Evolutionary conservation across 2,329 filamentous ascomycete genomes (phyloP), one percentile per base, ranked within the genome.

Genomic region (Ceratocystis variospora): DNA sequence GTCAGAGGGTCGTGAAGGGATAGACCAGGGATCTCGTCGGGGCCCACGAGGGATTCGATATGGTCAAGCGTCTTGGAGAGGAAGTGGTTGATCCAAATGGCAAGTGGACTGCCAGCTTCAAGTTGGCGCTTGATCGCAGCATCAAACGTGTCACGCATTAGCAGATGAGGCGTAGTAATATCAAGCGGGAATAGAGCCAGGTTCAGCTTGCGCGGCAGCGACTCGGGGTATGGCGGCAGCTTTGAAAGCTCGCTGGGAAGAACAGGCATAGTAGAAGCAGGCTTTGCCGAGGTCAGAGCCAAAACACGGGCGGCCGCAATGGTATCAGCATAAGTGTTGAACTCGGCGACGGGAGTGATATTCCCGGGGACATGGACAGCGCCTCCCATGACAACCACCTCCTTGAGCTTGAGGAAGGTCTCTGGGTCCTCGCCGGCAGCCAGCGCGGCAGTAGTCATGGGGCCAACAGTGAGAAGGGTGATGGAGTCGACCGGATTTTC

Each of bases 381-480:
- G 68, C 94, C 94, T 68, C 93, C 94, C 94, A 99, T 99, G 61
- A 96, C 89, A 3, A 96, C 87, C 2, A 99, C 83, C 75, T 97
- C 91, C 75, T 95, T 96, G 62, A 86, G 89, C 55, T 86, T 85
- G 66, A 99, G 80, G 75, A 99, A 96, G 0, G 91, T 87, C 75
- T 93, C 90, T 0, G 92, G 87, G 71, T 97, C 93, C 72, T 90
- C 85, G 15, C 90, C 86, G 2, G 94, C 92, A 2, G 94, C 94
- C 31, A 96, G 76, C 0, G 94, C 94, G 37, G 96, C 78, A 73
- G 96, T 99, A n/a, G 94, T 97, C 71, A 97, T 78, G 0, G 94
- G 94, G 0, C 94, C 94, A 62, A 97, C 81, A 28, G 89, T 89
- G 46, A 96, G 85, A 73, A 99, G 89, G n/a, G 88, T 92, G 71